Conservation (phyloP, 345 rosid genomes). For the Draba incana region DNA sequence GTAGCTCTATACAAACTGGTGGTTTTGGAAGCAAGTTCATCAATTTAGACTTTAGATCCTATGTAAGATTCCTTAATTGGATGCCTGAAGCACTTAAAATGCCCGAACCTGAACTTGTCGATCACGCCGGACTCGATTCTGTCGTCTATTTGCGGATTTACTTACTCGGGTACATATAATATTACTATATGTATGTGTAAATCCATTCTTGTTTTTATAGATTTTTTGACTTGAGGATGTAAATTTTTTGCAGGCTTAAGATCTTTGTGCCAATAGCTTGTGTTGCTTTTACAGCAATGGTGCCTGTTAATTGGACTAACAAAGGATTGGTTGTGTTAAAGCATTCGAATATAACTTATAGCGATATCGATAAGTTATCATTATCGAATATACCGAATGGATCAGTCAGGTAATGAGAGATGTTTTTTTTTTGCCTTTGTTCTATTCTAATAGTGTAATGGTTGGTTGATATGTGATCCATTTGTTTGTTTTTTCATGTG, state of each 20-base stretch:
- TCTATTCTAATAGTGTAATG: neutral
- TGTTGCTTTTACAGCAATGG: constrained; percentile 69
- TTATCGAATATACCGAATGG: constrained; percentile 84
- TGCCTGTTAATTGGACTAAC: constrained; percentile 93
- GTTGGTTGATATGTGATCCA: neutral
- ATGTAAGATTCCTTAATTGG: constrained; percentile 75
- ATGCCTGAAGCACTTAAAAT: constrained; percentile 91
- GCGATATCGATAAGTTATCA: constrained; percentile 83
- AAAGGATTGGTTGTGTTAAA: constrained; percentile 49
- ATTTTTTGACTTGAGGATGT: no score
- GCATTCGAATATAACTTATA: constrained; percentile 47
- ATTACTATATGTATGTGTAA: no score
- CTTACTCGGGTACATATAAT: constrained; percentile 66
- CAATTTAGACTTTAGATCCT: constrained; percentile 76
- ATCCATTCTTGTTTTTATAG: no score
- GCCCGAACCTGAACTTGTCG: constrained; percentile 91
- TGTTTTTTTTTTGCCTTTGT: neutral
- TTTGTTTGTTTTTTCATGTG: constrained; percentile 4
- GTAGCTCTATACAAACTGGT: constrained; percentile 61
- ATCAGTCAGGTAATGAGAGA: constrained; percentile 59
- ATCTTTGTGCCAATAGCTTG: constrained; percentile 78
- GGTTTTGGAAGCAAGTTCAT: constrained; percentile 69
- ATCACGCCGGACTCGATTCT: constrained; percentile 93
- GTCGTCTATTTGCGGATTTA: constrained; percentile 89
- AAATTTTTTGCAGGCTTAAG: constrained; percentile 63